Evolutionary conservation across 164 flowering plant genomes (phyloP).

Genomic region (Sextonia rubra): DNA sequence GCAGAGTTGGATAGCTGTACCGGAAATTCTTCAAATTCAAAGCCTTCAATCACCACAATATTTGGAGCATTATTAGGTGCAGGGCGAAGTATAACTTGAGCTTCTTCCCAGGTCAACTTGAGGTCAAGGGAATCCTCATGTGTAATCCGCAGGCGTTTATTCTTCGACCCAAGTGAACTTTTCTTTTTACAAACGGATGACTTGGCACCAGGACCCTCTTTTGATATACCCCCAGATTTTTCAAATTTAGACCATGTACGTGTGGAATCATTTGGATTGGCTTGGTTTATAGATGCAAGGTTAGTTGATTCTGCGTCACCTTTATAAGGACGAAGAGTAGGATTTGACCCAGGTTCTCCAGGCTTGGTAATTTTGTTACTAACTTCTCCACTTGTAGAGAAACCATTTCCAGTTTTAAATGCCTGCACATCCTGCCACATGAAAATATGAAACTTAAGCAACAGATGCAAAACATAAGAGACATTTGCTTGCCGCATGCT

Average conservation of each 20-base stretch:
- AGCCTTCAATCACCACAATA: slow-evolving; percentile 66
- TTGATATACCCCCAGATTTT: slow-evolving; percentile 51
- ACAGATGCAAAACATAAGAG: neutral
- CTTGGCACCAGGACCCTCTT: slow-evolving; percentile 44
- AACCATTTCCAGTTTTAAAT: slow-evolving; percentile 22
- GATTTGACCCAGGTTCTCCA: slow-evolving; percentile 20
- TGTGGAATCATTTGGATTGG: slow-evolving; percentile 40
- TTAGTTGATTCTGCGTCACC: slow-evolving; percentile 14
- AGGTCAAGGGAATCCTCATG: slow-evolving; percentile 58
- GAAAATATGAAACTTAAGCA: neutral
- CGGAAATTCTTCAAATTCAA: slow-evolving; percentile 87
- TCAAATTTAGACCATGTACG: slow-evolving; percentile 45
- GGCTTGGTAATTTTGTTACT: slow-evolving; percentile 24
- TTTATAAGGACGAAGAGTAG: slow-evolving; percentile 15
- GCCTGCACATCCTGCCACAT: slow-evolving; percentile 21
- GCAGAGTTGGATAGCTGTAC: slow-evolving; percentile 11
- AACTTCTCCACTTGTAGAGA: slow-evolving; percentile 29
- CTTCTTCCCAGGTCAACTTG: slow-evolving; percentile 86
- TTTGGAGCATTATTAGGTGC: slow-evolving; percentile 50
- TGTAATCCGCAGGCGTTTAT: slow-evolving; percentile 58
- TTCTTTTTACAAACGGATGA: slow-evolving; percentile 50
- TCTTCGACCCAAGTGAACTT: slow-evolving; percentile 52
- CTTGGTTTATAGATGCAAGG: slow-evolving; percentile 33
- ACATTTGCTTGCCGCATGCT: neutral
- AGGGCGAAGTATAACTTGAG: slow-evolving; percentile 80